phyloP scores from a whole-genome alignment of 2,329 filamentous ascomycete genomes.

The Pezicula radicicola region DNA sequence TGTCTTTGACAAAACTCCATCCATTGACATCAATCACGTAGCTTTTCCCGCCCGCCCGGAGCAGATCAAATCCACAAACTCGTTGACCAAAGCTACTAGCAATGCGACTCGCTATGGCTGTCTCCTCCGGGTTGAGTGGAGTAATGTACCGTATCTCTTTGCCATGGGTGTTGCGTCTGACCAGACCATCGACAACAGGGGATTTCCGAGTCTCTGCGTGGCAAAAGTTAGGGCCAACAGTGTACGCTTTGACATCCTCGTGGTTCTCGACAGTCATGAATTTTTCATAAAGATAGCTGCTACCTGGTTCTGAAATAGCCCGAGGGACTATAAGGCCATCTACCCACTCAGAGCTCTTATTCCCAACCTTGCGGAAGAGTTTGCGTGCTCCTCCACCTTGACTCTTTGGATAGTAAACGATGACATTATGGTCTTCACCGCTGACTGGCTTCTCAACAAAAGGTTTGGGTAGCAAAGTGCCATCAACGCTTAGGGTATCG shows the following conservation, averaged over 20 bases:
- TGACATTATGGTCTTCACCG: conserved; percentile 97
- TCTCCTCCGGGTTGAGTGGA: conserved; percentile 74
- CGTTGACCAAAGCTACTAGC: conserved; percentile 89
- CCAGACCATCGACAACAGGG: conserved; percentile 92
- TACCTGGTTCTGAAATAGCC: conserved; percentile 73
- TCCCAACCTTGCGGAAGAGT: conserved; percentile 94
- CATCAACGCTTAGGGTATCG: conserved; percentile 86
- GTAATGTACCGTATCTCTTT: conserved; percentile 98
- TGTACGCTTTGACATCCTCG: conserved; percentile 98
- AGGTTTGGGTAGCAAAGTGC: conserved; percentile 76
- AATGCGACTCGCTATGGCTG: conserved; percentile 83
- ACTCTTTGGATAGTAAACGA: conserved; percentile 91
- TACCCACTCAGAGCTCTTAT: conserved; percentile 97
- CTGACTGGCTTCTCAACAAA: conserved; percentile 99
- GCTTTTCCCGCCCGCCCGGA: conserved; percentile 84
- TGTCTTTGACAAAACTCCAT: conserved; percentile 99
- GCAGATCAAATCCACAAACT: conserved; percentile 92
- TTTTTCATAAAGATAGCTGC: conserved; percentile 95
- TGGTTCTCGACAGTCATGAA: conserved; percentile 96
- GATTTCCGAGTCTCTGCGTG: conserved; percentile 97
- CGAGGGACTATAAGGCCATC: conserved; percentile 72
- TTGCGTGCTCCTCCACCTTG: conserved; percentile 86
- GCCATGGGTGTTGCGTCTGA: conserved; percentile 92
- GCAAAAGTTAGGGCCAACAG: conserved; percentile 87
- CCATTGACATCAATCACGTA: conserved; percentile 99